A percentile compares a stretch with the other conserved stretches of the same genome.
Conservation (phyloP, 1,139 yeast species). For the Suhomyces coccinellae region DNA sequence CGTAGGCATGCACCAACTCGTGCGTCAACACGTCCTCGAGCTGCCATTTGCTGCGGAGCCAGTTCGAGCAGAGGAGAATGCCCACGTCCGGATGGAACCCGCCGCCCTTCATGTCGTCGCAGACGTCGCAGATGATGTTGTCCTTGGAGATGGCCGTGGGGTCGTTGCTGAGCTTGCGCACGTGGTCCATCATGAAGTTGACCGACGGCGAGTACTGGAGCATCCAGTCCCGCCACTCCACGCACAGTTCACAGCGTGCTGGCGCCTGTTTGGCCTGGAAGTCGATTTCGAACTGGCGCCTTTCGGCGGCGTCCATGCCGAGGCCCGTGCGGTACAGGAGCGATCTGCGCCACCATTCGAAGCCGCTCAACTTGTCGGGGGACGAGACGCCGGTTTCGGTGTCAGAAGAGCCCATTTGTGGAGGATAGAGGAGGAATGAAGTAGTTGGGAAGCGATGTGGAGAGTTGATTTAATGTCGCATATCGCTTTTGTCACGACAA, state of each 20-base stretch:
- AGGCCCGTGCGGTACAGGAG: slow-evolving; percentile 72
- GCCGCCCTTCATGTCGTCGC: slow-evolving; percentile 86
- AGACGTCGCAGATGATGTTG: slow-evolving; percentile 76
- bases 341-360: slow-evolving; percentile 83
- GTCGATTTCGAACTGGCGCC: slow-evolving; percentile 59
- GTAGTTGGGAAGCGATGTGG: not conserved
- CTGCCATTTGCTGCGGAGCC: slow-evolving; percentile 75
- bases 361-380: slow-evolving; percentile 39
- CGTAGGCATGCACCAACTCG: slow-evolving; percentile 92
- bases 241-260: slow-evolving; percentile 58
- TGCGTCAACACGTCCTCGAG: slow-evolving; percentile 90
- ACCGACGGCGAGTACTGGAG: slow-evolving; percentile 81
- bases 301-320: slow-evolving; percentile 57
- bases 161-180: slow-evolving; percentile 51
- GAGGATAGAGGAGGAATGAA: not conserved
- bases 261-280: slow-evolving; percentile 51
- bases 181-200: slow-evolving; percentile 82
- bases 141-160: slow-evolving; percentile 14
- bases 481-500: not conserved
- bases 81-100: slow-evolving; percentile 94
- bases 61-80: slow-evolving; percentile 81
- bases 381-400: slow-evolving; percentile 7
- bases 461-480: not conserved
- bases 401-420: slow-evolving; percentile 2
- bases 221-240: slow-evolving; percentile 77